These are phyloP conservation scores for Melanomma pulvis-pyrius DNA, from an alignment of 495 filamentous ascomycete species.

Conservation along the genomic window DNA sequence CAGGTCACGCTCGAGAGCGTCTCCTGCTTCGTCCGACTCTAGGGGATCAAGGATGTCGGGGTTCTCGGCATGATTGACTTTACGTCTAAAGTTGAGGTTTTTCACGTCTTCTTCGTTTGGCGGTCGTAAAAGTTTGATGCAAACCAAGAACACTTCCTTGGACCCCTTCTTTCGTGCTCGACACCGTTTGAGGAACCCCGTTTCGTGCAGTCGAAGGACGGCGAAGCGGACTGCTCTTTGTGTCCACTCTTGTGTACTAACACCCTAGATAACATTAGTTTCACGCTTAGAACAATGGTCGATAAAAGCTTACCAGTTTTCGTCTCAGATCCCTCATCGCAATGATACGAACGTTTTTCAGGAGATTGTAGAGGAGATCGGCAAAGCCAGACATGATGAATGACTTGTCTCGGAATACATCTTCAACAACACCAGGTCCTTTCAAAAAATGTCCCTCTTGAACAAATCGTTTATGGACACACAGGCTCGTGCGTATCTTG, in stretches of 20 bases:
- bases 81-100: conserved; percentile 45
- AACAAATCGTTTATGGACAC: conserved; percentile 65
- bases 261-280: conserved; percentile 19
- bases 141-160: conserved; percentile 52
- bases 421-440: conserved; percentile 21
- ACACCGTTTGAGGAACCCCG: conserved; percentile 69
- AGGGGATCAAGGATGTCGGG: background rate
- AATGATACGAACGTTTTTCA: conserved; percentile 26
- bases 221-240: conserved; percentile 11
- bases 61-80: background rate
- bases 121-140: conserved; percentile 75
- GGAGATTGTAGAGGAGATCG: conserved; percentile 22
- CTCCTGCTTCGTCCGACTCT: conserved; percentile 42
- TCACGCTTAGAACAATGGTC: background rate
- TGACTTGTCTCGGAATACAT: conserved; percentile 18
- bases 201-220: conserved; percentile 59
- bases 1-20: conserved; percentile 32
- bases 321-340: conserved; percentile 22
- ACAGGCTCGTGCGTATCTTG: conserved; percentile 67
- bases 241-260: conserved; percentile 18
- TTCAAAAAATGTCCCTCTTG: conserved; percentile 53
- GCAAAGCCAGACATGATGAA: conserved; percentile 31
- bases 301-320: conserved; percentile 21
- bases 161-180: conserved; percentile 59
- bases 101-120: conserved; percentile 67